Evolutionary conservation across 2,329 filamentous ascomycete genomes (phyloP).

Genomic region (Cercospora sojina): DNA sequence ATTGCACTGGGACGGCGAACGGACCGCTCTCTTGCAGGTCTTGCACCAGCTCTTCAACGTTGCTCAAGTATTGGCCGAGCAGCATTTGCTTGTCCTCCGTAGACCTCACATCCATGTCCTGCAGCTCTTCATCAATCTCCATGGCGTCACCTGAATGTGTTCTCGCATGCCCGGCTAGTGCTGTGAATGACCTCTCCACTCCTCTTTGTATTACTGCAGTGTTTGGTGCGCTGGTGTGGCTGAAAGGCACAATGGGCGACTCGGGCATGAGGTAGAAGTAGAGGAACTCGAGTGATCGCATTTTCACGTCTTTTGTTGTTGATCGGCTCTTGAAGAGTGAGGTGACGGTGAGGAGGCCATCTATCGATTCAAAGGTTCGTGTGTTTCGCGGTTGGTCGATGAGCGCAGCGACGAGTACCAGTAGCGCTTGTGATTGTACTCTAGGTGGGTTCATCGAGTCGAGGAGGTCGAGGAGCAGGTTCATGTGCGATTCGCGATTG

Average conservation of each 20-base stretch:
- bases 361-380: constrained; percentile 85
- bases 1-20: constrained; percentile 44
- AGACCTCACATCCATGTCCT: constrained; percentile 53
- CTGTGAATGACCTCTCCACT: constrained; percentile 27
- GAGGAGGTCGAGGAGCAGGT: constrained; percentile 90
- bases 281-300: constrained; percentile 94
- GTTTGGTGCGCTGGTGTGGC: constrained; percentile 30
- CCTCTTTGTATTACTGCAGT: constrained; percentile 31
- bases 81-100: constrained; percentile 81
- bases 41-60: constrained; percentile 79
- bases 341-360: constrained; percentile 87
- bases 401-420: constrained; percentile 85
- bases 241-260: constrained; percentile 45
- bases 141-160: constrained; percentile 39
- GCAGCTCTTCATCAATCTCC: constrained; percentile 37
- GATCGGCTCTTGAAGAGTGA: constrained; percentile 87
- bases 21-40: constrained; percentile 75
- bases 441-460: constrained; percentile 86
- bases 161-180: constrained; percentile 28
- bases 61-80: constrained; percentile 73
- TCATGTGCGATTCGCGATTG: constrained; percentile 89
- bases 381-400: constrained; percentile 85
- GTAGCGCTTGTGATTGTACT: constrained; percentile 84
- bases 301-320: constrained; percentile 84
- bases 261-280: constrained; percentile 99